Evolutionary conservation across 768 basidiomycete genomes (phyloP).

Genomic region (Kwoniella sp.): DNA sequence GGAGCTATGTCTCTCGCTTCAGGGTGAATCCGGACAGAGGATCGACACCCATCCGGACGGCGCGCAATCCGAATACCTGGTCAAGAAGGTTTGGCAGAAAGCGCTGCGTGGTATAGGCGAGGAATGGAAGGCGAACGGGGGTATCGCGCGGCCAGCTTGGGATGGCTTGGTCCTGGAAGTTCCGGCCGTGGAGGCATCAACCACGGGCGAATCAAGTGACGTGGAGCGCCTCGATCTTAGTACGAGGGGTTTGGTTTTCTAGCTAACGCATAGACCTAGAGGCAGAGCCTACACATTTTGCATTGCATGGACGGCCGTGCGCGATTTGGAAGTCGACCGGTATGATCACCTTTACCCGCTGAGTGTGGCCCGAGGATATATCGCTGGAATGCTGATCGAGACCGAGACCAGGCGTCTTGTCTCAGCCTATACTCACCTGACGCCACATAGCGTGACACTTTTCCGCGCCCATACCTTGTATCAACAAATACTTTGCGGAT

Average conservation of each 20-base stretch:
- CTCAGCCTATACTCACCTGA: too few relatives aligned
- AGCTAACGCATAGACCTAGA: too few relatives aligned
- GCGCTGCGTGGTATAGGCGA: conserved; percentile 53
- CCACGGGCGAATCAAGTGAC: neutral
- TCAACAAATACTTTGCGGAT: too few relatives aligned
- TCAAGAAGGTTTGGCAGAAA: conserved; percentile 57
- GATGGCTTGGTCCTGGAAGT: conserved; percentile 66
- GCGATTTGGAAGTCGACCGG: too few relatives aligned
- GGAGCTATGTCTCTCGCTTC: conserved; percentile 58
- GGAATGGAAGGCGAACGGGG: conserved; percentile 55
- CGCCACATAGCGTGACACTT: too few relatives aligned
- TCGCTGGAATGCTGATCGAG: too few relatives aligned
- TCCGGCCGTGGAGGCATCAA: conserved; percentile 7
- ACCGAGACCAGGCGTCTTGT: too few relatives aligned
- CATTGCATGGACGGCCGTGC: too few relatives aligned
- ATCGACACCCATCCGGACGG: conserved; percentile 28
- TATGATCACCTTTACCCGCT: too few relatives aligned
- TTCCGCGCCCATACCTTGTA: too few relatives aligned
- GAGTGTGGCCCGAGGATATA: too few relatives aligned
- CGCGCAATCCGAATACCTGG: conserved; percentile 51
- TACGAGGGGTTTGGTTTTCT: conserved; percentile 18
- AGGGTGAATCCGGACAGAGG: conserved; percentile 32
- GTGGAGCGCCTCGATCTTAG: conserved; percentile 4
- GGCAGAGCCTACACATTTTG: too few relatives aligned
- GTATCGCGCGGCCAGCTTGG: conserved; percentile 61